A percentile compares a stretch with the other conserved stretches of the same genome.
These are phyloP conservation scores for Coniella lustricola DNA, from an alignment of 2,329 filamentous ascomycete genomes.

Conservation along the genomic window DNA sequence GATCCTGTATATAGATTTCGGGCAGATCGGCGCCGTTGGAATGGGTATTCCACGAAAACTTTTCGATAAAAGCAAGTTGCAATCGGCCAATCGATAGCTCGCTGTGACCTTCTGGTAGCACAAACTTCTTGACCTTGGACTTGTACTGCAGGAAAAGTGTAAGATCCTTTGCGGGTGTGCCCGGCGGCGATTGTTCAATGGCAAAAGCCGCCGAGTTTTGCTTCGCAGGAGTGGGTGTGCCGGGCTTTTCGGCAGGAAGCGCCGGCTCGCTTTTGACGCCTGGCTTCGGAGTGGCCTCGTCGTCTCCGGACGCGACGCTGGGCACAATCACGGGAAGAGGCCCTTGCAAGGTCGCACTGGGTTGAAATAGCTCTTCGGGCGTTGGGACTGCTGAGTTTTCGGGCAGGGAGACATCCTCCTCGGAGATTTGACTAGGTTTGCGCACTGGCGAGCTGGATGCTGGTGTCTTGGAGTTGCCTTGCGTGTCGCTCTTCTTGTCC, in stretches of 20 bases:
- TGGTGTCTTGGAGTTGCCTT: constrained; percentile 32
- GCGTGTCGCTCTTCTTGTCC: constrained; percentile 35
- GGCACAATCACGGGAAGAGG: constrained; percentile 46
- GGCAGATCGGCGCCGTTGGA: constrained; percentile 87
- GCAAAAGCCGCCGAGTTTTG: constrained; percentile 48
- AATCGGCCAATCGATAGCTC: constrained; percentile 81
- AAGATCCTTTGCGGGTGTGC: constrained; percentile 68
- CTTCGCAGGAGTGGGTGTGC: constrained; percentile 32
- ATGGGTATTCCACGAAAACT: constrained; percentile 98
- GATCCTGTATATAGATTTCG: constrained; percentile 96
- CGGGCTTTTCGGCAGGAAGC: constrained; percentile 12
- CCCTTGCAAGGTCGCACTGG: constrained; percentile 53
- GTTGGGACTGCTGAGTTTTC: constrained; percentile 48
- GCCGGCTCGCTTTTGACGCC: constrained; percentile 17
- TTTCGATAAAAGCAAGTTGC: constrained; percentile 96
- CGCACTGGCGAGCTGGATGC: constrained; percentile 49
- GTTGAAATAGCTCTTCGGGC: constrained; percentile 57
- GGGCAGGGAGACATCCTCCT: constrained; percentile 34
- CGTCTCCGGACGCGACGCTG: constrained; percentile 24
- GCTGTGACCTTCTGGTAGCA: constrained; percentile 74
- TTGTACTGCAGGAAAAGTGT: constrained; percentile 96
- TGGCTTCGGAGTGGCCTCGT: constrained; percentile 22
- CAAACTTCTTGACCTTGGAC: constrained; percentile 93
- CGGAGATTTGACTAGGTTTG: constrained; percentile 53
- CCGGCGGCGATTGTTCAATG: constrained; percentile 61